A percentile compares a stretch with the other conserved stretches of the same genome.
Evolutionary conservation across 495 filamentous ascomycete genomes (phyloP).

Genomic region (Tuber aestivum): DNA sequence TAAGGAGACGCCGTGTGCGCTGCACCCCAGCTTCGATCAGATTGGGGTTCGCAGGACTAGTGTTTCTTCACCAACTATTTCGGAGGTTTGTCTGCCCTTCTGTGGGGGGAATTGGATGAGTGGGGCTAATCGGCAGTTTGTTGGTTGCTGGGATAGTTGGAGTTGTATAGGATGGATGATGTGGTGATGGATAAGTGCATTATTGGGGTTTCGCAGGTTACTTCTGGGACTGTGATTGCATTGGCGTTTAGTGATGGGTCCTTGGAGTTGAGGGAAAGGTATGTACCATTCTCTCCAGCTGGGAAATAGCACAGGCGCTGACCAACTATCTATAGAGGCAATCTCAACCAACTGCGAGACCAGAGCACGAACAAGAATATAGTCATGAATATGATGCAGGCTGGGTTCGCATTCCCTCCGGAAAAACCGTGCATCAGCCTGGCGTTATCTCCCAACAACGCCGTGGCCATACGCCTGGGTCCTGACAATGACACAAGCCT

Average conservation of each 20-base stretch:
- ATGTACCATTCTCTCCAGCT: not conserved
- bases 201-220: conserved; percentile 36
- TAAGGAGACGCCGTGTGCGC: conserved; percentile 27
- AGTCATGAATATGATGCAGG: conserved; percentile 40
- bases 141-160: conserved; percentile 20
- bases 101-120: not conserved
- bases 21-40: conserved; percentile 42
- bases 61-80: conserved; percentile 30
- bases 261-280: conserved; percentile 37
- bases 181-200: conserved; percentile 37
- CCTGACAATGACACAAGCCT: conserved; percentile 33
- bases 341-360: conserved; percentile 24
- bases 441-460: conserved; percentile 40
- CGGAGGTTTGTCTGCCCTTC: conserved; percentile 18
- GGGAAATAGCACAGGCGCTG: not conserved
- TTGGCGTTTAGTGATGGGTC: conserved; percentile 40
- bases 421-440: conserved; percentile 36
- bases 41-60: conserved; percentile 35
- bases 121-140: not conserved
- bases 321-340: not conserved
- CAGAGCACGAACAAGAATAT: conserved; percentile 22
- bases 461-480: conserved; percentile 35
- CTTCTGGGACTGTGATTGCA: conserved; percentile 35
- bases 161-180: conserved; percentile 38
- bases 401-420: conserved; percentile 38